phyloP scores from a whole-genome alignment of 768 basidiomycete genomes.

The Podaxis sp. region DNA sequence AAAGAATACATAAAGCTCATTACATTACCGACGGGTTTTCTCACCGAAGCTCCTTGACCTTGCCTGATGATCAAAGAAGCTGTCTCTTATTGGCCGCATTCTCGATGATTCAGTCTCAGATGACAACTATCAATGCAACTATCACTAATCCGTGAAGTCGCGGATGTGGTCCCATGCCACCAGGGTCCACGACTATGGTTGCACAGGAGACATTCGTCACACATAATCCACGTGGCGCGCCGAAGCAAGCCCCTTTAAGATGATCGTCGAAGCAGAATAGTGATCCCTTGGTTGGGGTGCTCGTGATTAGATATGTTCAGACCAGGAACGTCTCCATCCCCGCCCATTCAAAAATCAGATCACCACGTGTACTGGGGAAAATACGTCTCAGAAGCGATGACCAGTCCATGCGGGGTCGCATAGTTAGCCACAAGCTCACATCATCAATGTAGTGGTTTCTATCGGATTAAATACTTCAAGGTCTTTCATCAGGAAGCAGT shows the following conservation, averaged over 20 bases:
- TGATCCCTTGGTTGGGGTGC: not conserved
- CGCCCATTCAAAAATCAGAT: not conserved
- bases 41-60: not conserved
- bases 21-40: not conserved
- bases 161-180: not conserved
- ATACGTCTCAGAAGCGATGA: not conserved
- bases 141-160: not conserved
- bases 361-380: not conserved
- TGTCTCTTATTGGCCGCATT: not conserved
- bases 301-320: not conserved
- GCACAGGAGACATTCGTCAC: not conserved
- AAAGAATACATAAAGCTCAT: not conserved
- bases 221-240: not conserved
- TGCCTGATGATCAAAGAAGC: not conserved
- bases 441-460: not conserved
- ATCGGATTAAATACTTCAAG: constrained; percentile 1
- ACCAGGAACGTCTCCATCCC: not conserved
- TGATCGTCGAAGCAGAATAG: not conserved
- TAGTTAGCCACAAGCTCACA: not conserved
- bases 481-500: not conserved
- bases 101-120: not conserved
- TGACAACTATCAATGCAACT: not conserved
- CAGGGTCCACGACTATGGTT: not conserved
- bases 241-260: not conserved
- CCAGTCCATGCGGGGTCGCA: not conserved